Evolutionary conservation across 495 filamentous ascomycete species (phyloP).

Genomic region (Trichoderma orchidacearum): DNA sequence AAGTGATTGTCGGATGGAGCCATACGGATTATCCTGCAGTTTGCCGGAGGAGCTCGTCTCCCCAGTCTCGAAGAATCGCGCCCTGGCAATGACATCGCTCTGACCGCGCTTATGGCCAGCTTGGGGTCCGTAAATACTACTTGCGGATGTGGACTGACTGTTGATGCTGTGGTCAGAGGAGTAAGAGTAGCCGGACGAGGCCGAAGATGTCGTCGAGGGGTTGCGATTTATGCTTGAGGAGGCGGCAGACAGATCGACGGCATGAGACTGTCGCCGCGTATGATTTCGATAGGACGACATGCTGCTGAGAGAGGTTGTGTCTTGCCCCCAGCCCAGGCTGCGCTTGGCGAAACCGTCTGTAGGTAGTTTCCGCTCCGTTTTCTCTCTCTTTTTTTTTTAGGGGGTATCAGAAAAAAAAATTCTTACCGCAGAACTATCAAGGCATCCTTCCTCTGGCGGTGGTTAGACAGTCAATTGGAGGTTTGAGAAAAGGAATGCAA

Average conservation of each 20-base stretch:
- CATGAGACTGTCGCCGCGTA: constrained; percentile 50
- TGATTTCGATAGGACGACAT: constrained; percentile 43
- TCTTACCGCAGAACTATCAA: background rate
- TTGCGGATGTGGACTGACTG: constrained; percentile 62
- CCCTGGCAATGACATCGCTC: constrained; percentile 42
- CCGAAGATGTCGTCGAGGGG: constrained; percentile 33
- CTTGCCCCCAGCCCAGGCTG: background rate
- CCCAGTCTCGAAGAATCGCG: constrained; percentile 20
- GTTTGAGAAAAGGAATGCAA: background rate
- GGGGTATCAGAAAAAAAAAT: background rate
- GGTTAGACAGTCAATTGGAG: background rate
- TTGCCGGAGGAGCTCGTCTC: constrained; percentile 28
- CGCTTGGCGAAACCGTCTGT: background rate
- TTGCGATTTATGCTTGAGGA: constrained; percentile 43
- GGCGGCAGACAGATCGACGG: constrained; percentile 37
- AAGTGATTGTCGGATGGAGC: constrained; percentile 59
- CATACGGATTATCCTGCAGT: constrained; percentile 45
- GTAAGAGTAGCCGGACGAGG: constrained; percentile 63
- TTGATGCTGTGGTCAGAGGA: constrained; percentile 58
- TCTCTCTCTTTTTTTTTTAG: background rate
- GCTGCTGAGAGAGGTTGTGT: constrained; percentile 7
- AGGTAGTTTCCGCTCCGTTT: background rate
- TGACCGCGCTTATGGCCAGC: constrained; percentile 66
- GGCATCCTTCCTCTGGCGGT: background rate
- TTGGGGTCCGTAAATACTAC: constrained; percentile 40